Evolutionary conservation across 331 rosid species (phyloP).

Genomic region (Malus hybrid): DNA sequence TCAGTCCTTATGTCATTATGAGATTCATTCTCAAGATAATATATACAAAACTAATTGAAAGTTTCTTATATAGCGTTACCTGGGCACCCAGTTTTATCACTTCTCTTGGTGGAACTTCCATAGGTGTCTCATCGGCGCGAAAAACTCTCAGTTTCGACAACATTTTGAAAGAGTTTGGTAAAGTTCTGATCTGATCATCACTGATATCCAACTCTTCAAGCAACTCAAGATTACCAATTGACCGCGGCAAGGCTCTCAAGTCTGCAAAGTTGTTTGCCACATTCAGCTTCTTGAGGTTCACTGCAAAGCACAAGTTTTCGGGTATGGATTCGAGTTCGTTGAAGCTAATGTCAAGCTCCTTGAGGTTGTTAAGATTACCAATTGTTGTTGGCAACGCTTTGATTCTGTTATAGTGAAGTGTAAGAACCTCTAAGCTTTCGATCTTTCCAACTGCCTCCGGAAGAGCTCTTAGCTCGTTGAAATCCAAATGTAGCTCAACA

Average conservation of each 20-base stretch:
- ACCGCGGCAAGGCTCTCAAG: slow-evolving; percentile 66
- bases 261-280: slow-evolving; percentile 83
- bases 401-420: slow-evolving; percentile 76
- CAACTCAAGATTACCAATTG: slow-evolving; percentile 80
- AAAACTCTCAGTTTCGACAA: slow-evolving; percentile 59
- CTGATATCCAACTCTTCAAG: slow-evolving; percentile 97
- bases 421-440: slow-evolving; percentile 56
- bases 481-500: slow-evolving; percentile 53
- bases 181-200: slow-evolving; percentile 60
- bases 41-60: slow-evolving; percentile 1
- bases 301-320: slow-evolving; percentile 67
- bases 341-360: slow-evolving; percentile 91
- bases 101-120: slow-evolving; percentile 72
- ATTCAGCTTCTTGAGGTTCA: slow-evolving; percentile 52
- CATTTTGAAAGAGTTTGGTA: slow-evolving; percentile 73
- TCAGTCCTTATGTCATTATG: fast-evolving
- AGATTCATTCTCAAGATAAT: not conserved
- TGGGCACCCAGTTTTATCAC: slow-evolving; percentile 72
- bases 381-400: slow-evolving; percentile 66
- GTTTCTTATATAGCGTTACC: slow-evolving; percentile 27
- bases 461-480: slow-evolving; percentile 72
- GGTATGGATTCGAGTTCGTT: slow-evolving; percentile 69
- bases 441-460: slow-evolving; percentile 94
- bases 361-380: slow-evolving; percentile 51
- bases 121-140: slow-evolving; percentile 67